A percentile compares a stretch with the other conserved stretches of the same genome.
Evolutionary conservation across 2,329 filamentous ascomycete genomes (phyloP).

Genomic region (Hymenoscyphus scutula): DNA sequence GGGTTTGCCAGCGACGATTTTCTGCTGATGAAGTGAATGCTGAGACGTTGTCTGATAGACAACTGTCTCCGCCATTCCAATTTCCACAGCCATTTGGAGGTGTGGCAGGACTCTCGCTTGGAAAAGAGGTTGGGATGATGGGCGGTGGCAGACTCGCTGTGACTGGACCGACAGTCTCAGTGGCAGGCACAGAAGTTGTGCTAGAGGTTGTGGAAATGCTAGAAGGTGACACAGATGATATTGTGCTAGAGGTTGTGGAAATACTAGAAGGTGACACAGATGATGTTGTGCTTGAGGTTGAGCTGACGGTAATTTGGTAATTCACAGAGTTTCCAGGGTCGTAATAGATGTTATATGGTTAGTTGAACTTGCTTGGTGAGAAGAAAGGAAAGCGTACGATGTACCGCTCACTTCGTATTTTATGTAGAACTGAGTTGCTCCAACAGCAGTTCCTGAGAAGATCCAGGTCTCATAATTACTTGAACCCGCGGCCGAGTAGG

Average conservation of each 20-base stretch:
- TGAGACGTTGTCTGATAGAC: constrained; percentile 21
- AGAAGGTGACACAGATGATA: too few relatives aligned
- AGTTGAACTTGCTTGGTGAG: background rate
- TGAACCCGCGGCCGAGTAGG: constrained; percentile 23
- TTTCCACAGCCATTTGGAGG: constrained; percentile 32
- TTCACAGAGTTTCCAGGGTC: constrained; percentile 32
- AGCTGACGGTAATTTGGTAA: constrained; percentile 22
- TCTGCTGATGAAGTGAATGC: constrained; percentile 30
- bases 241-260: constrained; percentile 8
- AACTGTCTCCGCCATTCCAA: constrained; percentile 33
- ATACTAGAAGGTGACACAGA: background rate
- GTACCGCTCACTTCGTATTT: constrained; percentile 32
- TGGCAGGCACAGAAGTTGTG: background rate
- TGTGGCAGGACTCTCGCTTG: constrained; percentile 26
- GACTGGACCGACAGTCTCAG: background rate
- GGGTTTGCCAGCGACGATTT: constrained; percentile 35
- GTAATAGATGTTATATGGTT: constrained; percentile 24
- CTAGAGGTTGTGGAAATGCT: background rate
- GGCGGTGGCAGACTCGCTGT: constrained; percentile 20
- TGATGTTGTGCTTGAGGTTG: background rate
- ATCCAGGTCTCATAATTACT: constrained; percentile 31
- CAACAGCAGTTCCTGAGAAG: constrained; percentile 31
- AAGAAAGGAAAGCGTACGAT: constrained; percentile 11
- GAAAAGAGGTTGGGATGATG: constrained; percentile 28
- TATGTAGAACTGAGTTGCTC: constrained; percentile 34